These are phyloP conservation scores for Lippia alba DNA, from an alignment of 305 asterid genomes.

Conservation along the genomic window DNA sequence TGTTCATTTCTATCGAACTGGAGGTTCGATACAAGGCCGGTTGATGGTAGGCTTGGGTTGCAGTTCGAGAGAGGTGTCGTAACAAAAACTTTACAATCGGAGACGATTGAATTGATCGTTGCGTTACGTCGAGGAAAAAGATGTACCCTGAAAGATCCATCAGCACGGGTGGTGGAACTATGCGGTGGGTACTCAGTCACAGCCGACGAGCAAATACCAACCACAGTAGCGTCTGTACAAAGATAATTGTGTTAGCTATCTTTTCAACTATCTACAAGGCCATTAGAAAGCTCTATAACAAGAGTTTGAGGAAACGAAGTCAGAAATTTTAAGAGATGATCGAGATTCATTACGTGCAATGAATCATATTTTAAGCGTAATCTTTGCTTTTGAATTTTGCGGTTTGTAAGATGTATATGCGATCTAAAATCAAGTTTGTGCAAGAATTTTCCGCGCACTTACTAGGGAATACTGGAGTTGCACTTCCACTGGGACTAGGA, in stretches of 20 bases:
- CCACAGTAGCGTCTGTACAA: conserved; percentile 27
- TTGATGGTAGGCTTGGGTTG: conserved; percentile 22
- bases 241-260: too few relatives aligned
- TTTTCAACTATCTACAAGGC: too few relatives aligned
- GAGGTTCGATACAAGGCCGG: conserved; percentile 31
- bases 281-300: too few relatives aligned
- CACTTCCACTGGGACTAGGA: too few relatives aligned
- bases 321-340: too few relatives aligned
- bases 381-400: too few relatives aligned
- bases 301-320: too few relatives aligned
- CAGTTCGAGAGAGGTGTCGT: conserved; percentile 31
- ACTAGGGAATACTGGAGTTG: conserved; percentile 36
- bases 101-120: conserved; percentile 7
- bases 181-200: background rate
- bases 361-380: too few relatives aligned
- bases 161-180: background rate
- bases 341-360: too few relatives aligned
- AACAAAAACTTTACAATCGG: conserved; percentile 28
- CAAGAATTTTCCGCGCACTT: background rate
- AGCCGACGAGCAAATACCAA: conserved; percentile 20
- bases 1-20: conserved; percentile 2
- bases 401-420: too few relatives aligned
- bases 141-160: conserved; percentile 9
- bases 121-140: conserved; percentile 19
- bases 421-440: too few relatives aligned